Conservation (phyloP, 768 basidiomycete species). For the Sistotremastrum suecicum region DNA sequence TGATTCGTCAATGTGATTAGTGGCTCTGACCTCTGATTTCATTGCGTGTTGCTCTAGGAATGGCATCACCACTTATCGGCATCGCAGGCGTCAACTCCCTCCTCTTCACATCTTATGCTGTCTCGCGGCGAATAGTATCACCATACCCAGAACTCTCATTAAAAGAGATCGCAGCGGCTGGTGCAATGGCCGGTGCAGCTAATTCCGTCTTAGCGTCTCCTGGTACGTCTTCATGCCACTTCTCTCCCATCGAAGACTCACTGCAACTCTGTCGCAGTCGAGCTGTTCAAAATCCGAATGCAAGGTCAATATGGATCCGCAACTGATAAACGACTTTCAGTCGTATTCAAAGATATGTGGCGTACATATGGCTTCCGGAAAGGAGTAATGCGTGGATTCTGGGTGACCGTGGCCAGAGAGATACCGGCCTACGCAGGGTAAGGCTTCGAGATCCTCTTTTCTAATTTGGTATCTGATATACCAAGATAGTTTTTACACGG, state of each 20-base stretch:
- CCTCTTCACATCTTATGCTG: constrained; percentile 83
- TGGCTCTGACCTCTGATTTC: background rate
- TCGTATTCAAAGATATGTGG: constrained; percentile 75
- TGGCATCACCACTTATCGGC: constrained; percentile 82
- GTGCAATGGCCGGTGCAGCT: constrained; percentile 83
- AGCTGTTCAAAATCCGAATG: constrained; percentile 99
- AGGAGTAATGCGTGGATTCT: constrained; percentile 95
- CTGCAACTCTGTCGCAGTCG: constrained; percentile 36
- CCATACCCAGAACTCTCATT: constrained; percentile 80
- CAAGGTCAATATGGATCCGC: constrained; percentile 84
- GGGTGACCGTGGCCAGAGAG: constrained; percentile 90
- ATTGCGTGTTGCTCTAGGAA: constrained; percentile 34
- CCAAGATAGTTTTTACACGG: constrained; percentile 21
- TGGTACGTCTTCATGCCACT: constrained; percentile 25
- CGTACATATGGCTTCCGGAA: constrained; percentile 67
- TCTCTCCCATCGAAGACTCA: background rate
- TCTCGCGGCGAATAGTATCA: constrained; percentile 68
- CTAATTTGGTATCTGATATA: background rate
- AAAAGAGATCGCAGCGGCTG: constrained; percentile 68
- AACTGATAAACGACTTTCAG: constrained; percentile 63
- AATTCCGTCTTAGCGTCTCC: constrained; percentile 89
- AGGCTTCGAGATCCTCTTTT: constrained; percentile 13
- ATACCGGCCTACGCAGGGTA: constrained; percentile 94
- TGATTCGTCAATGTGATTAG: constrained; percentile 15
- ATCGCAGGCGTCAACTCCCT: constrained; percentile 94